Base-by-base conservation (phyloP, 2,329 filamentous ascomycete genomes). In the Penicillium sp. region DNA sequence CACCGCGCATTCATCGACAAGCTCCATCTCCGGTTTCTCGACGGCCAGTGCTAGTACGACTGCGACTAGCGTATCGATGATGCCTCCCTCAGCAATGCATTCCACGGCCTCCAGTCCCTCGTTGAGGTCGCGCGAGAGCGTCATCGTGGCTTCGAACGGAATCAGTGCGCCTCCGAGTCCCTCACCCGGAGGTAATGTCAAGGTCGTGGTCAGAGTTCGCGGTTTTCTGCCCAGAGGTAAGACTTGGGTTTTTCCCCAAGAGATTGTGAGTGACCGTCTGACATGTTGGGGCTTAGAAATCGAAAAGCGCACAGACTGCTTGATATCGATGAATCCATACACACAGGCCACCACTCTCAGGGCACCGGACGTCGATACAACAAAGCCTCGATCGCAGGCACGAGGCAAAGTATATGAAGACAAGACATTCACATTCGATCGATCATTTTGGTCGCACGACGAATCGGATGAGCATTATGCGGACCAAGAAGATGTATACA, bases 361-460 rank as follows among this genome's bases (percentile, higher is more conserved):
- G 46, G 83, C 87, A 3, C 91, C 92, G 1, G 79, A 79, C 52
- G 78, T 83, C n/a, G 73, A 77, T 63, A 71, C 78, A 40, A 79
- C 81, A 42, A 86, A 83, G 61, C 69, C 78, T 47, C 81, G 82
- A 61, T 78, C 82, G 3, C 87, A 86, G 72, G 83, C 84, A 40
- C 85, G 90, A 60, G 72, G 73, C 28, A 93, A 88, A 71, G 79
- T 88, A 7, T 78, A 89, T 55, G 91, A 97, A 68, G 90, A 96
- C 69, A 97, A 95, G 75, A 83, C 81, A 0, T 99, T 99, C 68
- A 92, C 90, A 2, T 99, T 99, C 71, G 94, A 99, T 78, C 96
- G 91, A 70, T 97, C 92, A 0, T 99, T 97, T 76, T 99, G 94
- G 92, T 97, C 93, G 59, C 91, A 97, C 74, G 79, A 93, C 70